phyloP scores from a whole-genome alignment of 352 stramenopile species.

The Pythium folliculosum region DNA sequence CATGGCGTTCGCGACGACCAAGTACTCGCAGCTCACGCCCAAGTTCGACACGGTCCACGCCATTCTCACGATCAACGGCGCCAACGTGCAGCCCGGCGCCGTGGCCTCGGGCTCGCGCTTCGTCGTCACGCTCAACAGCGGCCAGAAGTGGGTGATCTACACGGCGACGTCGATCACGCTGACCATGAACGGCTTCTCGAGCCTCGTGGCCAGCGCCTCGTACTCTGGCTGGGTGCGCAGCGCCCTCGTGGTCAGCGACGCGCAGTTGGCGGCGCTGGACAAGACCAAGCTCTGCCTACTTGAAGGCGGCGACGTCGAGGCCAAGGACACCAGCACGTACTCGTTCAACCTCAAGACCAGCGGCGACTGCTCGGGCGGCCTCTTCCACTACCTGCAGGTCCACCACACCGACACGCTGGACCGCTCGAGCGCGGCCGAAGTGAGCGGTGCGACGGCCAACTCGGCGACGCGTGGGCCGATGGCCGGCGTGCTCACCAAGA shows the following conservation, averaged over 20 bases:
- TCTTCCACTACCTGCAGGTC: constrained; percentile 64
- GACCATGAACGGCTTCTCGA: constrained; percentile 36
- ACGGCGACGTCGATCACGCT: constrained; percentile 39
- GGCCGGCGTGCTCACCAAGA: constrained; percentile 49
- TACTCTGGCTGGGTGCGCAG: constrained; percentile 27
- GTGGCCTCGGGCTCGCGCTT: constrained; percentile 31
- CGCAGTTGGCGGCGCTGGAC: constrained; percentile 37
- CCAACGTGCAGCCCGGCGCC: not conserved
- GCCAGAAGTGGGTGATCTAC: constrained; percentile 62
- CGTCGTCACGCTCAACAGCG: constrained; percentile 51
- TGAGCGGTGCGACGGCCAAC: constrained; percentile 49
- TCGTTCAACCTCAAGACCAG: constrained; percentile 60
- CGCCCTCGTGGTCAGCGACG: constrained; percentile 17
- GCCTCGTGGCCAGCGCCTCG: constrained; percentile 33
- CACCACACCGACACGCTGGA: constrained; percentile 69
- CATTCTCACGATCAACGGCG: constrained; percentile 54
- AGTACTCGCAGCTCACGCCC: constrained; percentile 48
- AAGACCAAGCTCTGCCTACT: constrained; percentile 43
- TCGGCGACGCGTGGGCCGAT: constrained; percentile 34
- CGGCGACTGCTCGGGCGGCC: constrained; percentile 43
- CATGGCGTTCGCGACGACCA: constrained; percentile 63
- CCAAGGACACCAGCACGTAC: constrained; percentile 47
- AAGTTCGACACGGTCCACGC: constrained; percentile 39
- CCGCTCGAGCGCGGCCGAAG: constrained; percentile 37
- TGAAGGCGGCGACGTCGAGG: constrained; percentile 48